These are phyloP conservation scores for Meyerozyma guilliermondii DNA, from an alignment of 1,139 yeast genomes.

Conservation along the genomic window DNA sequence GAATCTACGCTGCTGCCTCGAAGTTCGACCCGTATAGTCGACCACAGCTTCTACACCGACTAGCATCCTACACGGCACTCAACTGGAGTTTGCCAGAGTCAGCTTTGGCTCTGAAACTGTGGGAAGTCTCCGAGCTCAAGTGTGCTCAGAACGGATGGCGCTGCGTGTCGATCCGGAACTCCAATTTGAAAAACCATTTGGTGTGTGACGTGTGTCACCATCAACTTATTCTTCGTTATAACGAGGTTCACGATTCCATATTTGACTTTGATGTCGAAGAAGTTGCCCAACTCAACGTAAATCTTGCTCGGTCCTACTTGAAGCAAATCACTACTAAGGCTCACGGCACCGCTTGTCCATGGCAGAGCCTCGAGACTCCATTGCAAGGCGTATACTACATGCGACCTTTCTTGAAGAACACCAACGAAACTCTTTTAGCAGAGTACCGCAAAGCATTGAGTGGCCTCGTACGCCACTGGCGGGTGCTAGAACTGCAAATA, in stretches of 20 bases:
- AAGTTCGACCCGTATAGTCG: slow-evolving; percentile 34
- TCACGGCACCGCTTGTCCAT: slow-evolving; percentile 30
- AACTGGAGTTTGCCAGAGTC: slow-evolving; percentile 31
- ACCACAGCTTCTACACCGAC: slow-evolving; percentile 21
- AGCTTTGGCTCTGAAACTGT: slow-evolving; percentile 2
- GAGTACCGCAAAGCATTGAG: slow-evolving; percentile 26
- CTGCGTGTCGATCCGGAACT: slow-evolving; percentile 24
- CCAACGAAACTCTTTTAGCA: slow-evolving; percentile 23
- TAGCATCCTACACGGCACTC: slow-evolving; percentile 26
- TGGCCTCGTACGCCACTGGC: slow-evolving; percentile 23
- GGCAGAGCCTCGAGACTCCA: slow-evolving; percentile 36
- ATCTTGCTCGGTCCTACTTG: slow-evolving; percentile 21
- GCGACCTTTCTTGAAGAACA: slow-evolving; percentile 28
- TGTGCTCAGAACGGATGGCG: slow-evolving; percentile 43
- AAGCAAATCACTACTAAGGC: slow-evolving; percentile 20
- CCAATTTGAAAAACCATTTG: slow-evolving; percentile 26
- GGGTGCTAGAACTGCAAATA: slow-evolving; percentile 12
- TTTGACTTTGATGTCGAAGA: slow-evolving; percentile 19
- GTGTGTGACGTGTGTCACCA: slow-evolving; percentile 31
- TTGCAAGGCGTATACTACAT: slow-evolving; percentile 30
- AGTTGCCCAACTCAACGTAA: slow-evolving; percentile 18
- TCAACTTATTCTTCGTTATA: slow-evolving; percentile 25
- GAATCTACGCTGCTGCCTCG: slow-evolving; percentile 3
- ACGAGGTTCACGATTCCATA: slow-evolving; percentile 10
- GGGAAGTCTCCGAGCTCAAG: slow-evolving; percentile 24